Evolutionary conservation across 2,329 filamentous ascomycete species (phyloP), one percentile per base, ranked within the genome.

Genomic region (Aspergillus quadricinctus): DNA sequence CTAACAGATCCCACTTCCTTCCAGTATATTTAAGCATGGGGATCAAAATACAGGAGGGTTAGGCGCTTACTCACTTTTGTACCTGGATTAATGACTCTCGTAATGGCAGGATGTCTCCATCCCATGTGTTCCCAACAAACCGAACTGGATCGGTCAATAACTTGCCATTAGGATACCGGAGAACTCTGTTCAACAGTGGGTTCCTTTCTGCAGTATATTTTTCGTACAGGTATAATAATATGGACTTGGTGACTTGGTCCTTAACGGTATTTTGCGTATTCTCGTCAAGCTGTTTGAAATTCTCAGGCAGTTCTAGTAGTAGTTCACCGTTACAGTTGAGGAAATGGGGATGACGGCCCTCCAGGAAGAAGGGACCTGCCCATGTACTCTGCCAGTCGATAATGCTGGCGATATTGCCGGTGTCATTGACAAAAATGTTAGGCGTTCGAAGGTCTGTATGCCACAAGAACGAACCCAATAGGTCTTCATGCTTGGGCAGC

Each of bases 91-190:
- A 54, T 48, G 50, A 71, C 57, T 71, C 63, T 54, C 66, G 59
- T 46, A 72, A 66, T 19, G 67, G 68, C 52, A 70, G 60, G 49
- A 71, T 67, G 52, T 69, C 69, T 50, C 61, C 63, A 56, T 71
- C 66, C 69, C 68, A 72, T 19, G 65, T 67, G 48, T 68, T 61
- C 29, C 59, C 57, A 49, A 66, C 63, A 63, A 71, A 72, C n/a
- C 64, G 43, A 37, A 72, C 61, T 19, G 64, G 64, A 41, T 70
- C 61, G 50, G 63, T 62, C 35, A 66, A 61, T 53, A 57, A 68
- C 50, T 50, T 62, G 28, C 62, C 64, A 54, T 68, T 64, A 45
- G 54, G 57, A 53, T 68, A 58, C 40, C 61, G 60, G 48, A 66
- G 59, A 23, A 70, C 55, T 57, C 65, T 59, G 48, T 61, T 49